Evolutionary conservation across 2,329 filamentous ascomycete species (phyloP).

Genomic region (Colletotrichum tabaci): DNA sequence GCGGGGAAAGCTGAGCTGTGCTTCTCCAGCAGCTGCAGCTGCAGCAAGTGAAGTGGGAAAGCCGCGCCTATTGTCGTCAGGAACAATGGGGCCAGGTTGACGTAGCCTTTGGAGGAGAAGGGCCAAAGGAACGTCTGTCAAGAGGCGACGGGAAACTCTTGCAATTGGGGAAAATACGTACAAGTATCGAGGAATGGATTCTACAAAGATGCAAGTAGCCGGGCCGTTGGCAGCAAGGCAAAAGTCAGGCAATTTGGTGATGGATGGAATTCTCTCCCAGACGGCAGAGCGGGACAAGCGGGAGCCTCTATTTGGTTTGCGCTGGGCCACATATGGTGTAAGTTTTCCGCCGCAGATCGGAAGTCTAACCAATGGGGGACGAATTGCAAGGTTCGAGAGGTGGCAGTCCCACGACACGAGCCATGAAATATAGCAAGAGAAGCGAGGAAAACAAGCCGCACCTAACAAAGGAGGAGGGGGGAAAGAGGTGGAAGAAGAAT

Average conservation of each 20-base stretch:
- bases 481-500: slow-evolving; percentile 15
- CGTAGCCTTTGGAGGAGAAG: slow-evolving; percentile 20
- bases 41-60: slow-evolving; percentile 23
- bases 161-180: slow-evolving; percentile 11
- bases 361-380: slow-evolving; percentile 32
- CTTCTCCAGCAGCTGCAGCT: neutral
- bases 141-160: slow-evolving; percentile 4
- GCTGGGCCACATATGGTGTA: slow-evolving; percentile 33
- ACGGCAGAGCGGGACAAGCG: slow-evolving; percentile 19
- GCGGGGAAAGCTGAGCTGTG: slow-evolving; percentile 28
- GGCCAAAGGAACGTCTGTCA: neutral
- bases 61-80: slow-evolving; percentile 36
- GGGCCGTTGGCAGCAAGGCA: slow-evolving; percentile 15
- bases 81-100: slow-evolving; percentile 37
- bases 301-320: slow-evolving; percentile 35
- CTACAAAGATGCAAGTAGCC: slow-evolving; percentile 26
- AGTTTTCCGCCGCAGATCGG: slow-evolving; percentile 33
- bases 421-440: slow-evolving; percentile 9
- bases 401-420: slow-evolving; percentile 12
- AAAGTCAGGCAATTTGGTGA: slow-evolving; percentile 4
- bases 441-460: slow-evolving; percentile 3
- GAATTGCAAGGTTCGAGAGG: slow-evolving; percentile 36
- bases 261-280: slow-evolving; percentile 15
- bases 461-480: slow-evolving; percentile 33
- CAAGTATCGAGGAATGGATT: slow-evolving; percentile 17